Base-by-base conservation (phyloP, 2,329 filamentous ascomycete species). In the Penicillium crustosum region DNA sequence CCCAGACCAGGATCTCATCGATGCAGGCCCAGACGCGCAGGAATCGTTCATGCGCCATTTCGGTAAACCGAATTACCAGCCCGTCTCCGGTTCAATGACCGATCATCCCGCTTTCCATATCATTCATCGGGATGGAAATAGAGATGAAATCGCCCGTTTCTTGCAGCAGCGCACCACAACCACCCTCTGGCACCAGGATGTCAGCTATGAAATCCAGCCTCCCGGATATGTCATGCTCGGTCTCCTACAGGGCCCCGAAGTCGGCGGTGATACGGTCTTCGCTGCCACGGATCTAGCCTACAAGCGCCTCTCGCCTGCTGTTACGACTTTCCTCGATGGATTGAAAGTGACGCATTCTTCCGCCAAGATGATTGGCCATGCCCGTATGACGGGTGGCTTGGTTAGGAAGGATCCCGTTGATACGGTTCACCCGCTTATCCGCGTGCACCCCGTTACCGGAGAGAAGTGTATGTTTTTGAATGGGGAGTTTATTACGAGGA, bases 241-340 rank as follows among this genome's bases (percentile, higher is more conserved):
- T 5, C 73, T 82, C 2, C 61, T 82, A 25, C 76, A 81, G 51
- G 79, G 79, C 7, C 81, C 81, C 2, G 79, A 82, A 31, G 78
- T 81, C 9, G 78, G 78, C 54, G 78, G 78, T 12, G 78, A 81
- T 65, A 81, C 78, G 13, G 75, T 78, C 49, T 81, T 79, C 64
- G 73, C 77, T 1, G 75, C 74, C 4, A 79, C 78, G 21, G 75
- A 77, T 54, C 69, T 76, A 53, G 78, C 78, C 7, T 81, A 80
- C 65, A 74, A 77, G 66, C 70, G 72, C n/a, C 68, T 85, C 77
- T 61, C 83, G 73, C 53, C 85, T 76, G 65, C 83, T 78, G 58
- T 82, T 78, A 3, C 82, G 59, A 68, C 45, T 29, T 74, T 61
- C 59, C 70, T 68, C 41, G 75, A 67, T 58, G 67, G 45, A 52